Evolutionary conservation across 352 stramenopile species (phyloP), one percentile per base, ranked within the genome.

Genomic region (Globisporangium uncinulatum): DNA sequence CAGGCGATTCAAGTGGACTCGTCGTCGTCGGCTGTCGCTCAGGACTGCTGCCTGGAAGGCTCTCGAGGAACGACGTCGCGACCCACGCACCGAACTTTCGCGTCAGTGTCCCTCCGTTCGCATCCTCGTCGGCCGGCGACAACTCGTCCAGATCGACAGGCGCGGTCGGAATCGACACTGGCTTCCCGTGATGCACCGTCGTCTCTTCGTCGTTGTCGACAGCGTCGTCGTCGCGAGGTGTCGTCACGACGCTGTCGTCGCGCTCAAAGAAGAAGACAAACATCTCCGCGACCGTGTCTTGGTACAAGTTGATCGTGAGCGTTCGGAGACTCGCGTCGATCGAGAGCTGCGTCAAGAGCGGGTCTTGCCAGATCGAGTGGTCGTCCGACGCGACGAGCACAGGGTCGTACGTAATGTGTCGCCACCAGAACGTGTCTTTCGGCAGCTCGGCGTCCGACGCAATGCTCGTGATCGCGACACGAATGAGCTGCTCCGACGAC

Each of bases 261-360:
- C 69, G 72, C 39, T 72, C 59, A 54, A 86, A 88, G 44, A 94
- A 92, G 56, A 94, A 94, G 3, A 90, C 54, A 31, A 94, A 77
- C 14, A 93, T 60, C 47, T 88, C 74, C 13, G 83, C 65, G 36
- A 93, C 73, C 8, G 81, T 87, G 39, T 91, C 77, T 64, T 92
- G 83, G 50, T 90, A 86, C 24, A 93, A 49, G 46, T 93, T 81
- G 53, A 94, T 70, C 15, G 73, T 83, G 6, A 94, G 65, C 8
- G 80, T 78, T n/a, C 74, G 70, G 19, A 94, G 71, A 51, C 67
- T 76, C 31, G 75, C 73, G 65, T 94, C 85, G 36, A 92, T 59
- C 6, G 85, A 93, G 14, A 93, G 60, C 9, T 66, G 62, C 1
- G 80, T 89, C 44, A 92, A 54, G 9, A 94, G 67, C 9, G 76